Evolutionary conservation across 2,329 filamentous ascomycete genomes (phyloP), one percentile per base, ranked within the genome.

Genomic region (Penicillium janthinellum): DNA sequence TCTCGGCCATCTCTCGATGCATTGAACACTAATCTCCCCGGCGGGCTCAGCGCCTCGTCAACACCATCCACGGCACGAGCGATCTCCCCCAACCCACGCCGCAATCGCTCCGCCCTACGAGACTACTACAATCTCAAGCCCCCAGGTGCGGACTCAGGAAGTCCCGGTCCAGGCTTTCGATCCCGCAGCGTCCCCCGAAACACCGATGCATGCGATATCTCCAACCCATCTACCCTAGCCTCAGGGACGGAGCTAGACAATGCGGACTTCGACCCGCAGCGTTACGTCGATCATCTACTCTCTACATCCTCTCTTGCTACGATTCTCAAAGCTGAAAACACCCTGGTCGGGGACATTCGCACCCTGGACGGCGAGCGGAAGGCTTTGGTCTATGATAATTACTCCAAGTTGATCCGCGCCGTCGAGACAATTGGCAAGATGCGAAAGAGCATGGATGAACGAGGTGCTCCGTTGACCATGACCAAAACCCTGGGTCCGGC

Each of bases 381-480:
- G 79, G 93, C 94, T 1, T 79, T 99, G 62, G 95, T 99, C 4
- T 99, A 99, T 75, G 94, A 99, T 75, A 99, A 99, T 74, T 99
- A 98, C 77, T 95, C 90, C 67, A 98, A 98, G 78, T 79, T 99
- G 66, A 97, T 99, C 66, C 86, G 89, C n/a, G 95, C 95, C 1
- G 97, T 96, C 11, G 94, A 96, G 76, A 98, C 94, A 3, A 99
- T 99, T 70, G 86, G 90, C 52, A 92, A 91, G 79, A 81, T 82
- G 79, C 73, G 79, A 35, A 71, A 69, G 58, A 81, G 78, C 58
- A 81, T 82, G 75, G 79, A 81, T 64, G 77, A 79, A 51, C 71
- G 77, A 4, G 72, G 77, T 2, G 73, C 75, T 11, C 77, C 80
- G n/a, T 70, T 81, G 68, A 76, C 75, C 0, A 77, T 81, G 72